These are phyloP conservation scores for Macrophomina tecta DNA, from an alignment of 2,329 filamentous ascomycete genomes.

Conservation along the genomic window DNA sequence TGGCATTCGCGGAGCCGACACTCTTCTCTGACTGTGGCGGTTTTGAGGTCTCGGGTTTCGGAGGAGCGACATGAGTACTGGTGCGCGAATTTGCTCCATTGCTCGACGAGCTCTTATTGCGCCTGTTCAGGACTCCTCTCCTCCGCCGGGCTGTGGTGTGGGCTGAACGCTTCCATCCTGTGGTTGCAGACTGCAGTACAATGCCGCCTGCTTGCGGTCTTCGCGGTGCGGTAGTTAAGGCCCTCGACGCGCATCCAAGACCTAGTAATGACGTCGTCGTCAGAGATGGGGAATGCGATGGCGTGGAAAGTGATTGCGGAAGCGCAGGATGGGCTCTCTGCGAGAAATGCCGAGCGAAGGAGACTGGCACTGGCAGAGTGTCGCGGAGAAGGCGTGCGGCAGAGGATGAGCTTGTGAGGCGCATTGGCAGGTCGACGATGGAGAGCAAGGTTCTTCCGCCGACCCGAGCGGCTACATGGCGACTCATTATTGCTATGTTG, in stretches of 20 bases:
- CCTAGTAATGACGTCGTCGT: conserved; percentile 26
- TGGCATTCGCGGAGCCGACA: conserved; percentile 35
- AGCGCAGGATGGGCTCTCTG: conserved; percentile 1
- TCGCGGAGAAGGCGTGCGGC: conserved; percentile 18
- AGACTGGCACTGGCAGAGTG: background rate
- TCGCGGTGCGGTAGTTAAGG: background rate
- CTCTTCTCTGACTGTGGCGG: conserved; percentile 34
- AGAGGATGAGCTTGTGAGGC: conserved; percentile 5
- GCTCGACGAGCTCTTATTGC: conserved; percentile 47
- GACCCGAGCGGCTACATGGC: conserved; percentile 48
- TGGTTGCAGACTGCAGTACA: background rate
- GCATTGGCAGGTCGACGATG: conserved; percentile 37
- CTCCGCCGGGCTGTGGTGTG: conserved; percentile 34
- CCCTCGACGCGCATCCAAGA: conserved; percentile 13
- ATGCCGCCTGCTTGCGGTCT: conserved; percentile 1
- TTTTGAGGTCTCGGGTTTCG: conserved; percentile 32
- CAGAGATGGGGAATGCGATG: conserved; percentile 1
- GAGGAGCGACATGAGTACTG: background rate
- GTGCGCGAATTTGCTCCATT: conserved; percentile 34
- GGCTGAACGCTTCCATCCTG: conserved; percentile 39
- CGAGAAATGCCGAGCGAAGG: conserved; percentile 12
- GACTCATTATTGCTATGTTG: conserved; percentile 49
- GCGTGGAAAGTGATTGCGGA: background rate
- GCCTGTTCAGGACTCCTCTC: conserved; percentile 34
- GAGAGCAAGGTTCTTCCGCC: conserved; percentile 44